Percentiles rank a stretch among this genome's conserved stretches.
Evolutionary conservation across 495 filamentous ascomycete species (phyloP).

Genomic region (Talaromyces liani): DNA sequence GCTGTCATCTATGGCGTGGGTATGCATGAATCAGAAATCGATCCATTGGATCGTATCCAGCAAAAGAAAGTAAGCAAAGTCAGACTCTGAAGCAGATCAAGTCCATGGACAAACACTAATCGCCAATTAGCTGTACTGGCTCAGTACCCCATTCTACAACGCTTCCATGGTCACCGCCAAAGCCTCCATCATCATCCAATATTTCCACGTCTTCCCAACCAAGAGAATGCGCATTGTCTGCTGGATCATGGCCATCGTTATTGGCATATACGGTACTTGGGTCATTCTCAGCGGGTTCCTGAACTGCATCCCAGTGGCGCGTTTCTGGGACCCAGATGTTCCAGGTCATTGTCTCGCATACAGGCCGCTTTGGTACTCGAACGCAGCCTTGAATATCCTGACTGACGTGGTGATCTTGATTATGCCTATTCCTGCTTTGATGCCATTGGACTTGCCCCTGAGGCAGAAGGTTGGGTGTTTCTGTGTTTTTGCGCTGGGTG

Average conservation of each 20-base stretch:
- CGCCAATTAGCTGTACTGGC: constrained; percentile 30
- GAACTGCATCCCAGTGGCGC: constrained; percentile 40
- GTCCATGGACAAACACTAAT: not conserved
- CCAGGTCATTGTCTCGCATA: constrained; percentile 30
- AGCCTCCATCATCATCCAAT: constrained; percentile 43
- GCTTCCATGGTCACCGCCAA: constrained; percentile 43
- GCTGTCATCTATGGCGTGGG: constrained; percentile 36
- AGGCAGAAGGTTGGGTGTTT: constrained; percentile 41
- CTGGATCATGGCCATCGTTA: constrained; percentile 33
- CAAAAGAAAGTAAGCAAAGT: constrained; percentile 31
- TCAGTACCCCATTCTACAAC: constrained; percentile 42
- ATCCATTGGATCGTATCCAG: constrained; percentile 20
- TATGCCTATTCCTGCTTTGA: constrained; percentile 43
- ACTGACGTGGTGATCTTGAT: constrained; percentile 46
- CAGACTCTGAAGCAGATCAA: too few species aligned
- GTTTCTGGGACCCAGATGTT: constrained; percentile 31
- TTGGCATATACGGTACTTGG: constrained; percentile 35
- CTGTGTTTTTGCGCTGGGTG: constrained; percentile 43
- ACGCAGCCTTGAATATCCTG: constrained; percentile 43
- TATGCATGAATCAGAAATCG: constrained; percentile 30
- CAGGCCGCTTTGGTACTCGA: constrained; percentile 41
- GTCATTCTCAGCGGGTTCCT: constrained; percentile 35
- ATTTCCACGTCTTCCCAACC: constrained; percentile 39
- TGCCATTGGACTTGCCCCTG: constrained; percentile 34
- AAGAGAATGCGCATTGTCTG: constrained; percentile 31